Evolutionary conservation across 371 early-diverging fungal species (phyloP).

Genomic region (Mucor velutinosus): DNA sequence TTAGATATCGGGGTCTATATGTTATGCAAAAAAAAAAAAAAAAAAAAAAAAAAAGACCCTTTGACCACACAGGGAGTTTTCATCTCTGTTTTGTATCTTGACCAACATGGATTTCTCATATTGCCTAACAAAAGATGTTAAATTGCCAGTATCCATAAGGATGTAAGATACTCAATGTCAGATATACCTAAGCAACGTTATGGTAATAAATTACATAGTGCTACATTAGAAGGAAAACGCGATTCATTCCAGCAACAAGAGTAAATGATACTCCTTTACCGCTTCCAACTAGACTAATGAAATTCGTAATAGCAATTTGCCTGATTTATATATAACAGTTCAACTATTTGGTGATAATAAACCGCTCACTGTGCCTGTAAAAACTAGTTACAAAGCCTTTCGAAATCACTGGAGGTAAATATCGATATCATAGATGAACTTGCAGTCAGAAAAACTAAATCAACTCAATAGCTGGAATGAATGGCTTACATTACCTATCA

Average conservation of each 20-base stretch:
- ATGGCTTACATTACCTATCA: constrained; percentile 88
- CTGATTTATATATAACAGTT: constrained; percentile 73
- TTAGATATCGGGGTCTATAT: background rate
- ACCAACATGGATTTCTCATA: constrained; percentile 69
- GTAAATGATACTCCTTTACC: background rate
- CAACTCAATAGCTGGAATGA: constrained; percentile 75
- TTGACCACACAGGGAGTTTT: background rate
- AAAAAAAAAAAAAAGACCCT: background rate
- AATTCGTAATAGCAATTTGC: constrained; percentile 14
- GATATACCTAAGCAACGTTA: background rate
- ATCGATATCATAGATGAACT: background rate
- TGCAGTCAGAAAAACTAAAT: background rate
- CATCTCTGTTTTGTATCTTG: background rate
- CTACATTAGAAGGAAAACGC: constrained; percentile 44
- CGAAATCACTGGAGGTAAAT: constrained; percentile 55
- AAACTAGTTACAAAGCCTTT: constrained; percentile 69
- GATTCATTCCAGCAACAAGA: background rate
- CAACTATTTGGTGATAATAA: constrained; percentile 82
- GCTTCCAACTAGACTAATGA: background rate
- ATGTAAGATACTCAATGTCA: constrained; percentile 54
- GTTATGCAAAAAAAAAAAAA: background rate
- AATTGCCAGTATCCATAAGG: constrained; percentile 63
- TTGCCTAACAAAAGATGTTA: constrained; percentile 68
- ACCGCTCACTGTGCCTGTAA: constrained; percentile 70
- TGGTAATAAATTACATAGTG: constrained; percentile 18